Evolutionary conservation across 2,329 filamentous ascomycete species (phyloP).

Genomic region (Tolypocladium paradoxum): DNA sequence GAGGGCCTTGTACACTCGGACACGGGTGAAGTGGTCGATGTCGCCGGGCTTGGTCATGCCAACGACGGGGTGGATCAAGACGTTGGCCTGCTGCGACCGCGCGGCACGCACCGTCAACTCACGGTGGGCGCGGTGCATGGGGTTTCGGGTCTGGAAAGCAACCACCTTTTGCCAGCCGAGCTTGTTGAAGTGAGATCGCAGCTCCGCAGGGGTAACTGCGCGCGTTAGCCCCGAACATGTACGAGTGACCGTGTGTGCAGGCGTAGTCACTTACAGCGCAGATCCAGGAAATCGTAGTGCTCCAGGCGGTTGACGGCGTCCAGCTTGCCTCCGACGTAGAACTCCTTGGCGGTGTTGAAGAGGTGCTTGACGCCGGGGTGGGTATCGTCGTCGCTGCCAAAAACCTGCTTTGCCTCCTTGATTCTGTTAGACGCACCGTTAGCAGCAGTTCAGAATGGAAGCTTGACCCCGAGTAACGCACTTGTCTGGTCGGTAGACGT

Average conservation of each 20-base stretch:
- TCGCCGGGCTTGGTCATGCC: slow-evolving; percentile 98
- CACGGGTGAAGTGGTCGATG: slow-evolving; percentile 98
- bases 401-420: slow-evolving; percentile 87
- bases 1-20: slow-evolving; percentile 95
- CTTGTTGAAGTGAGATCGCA: slow-evolving; percentile 97
- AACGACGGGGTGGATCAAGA: slow-evolving; percentile 97
- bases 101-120: slow-evolving; percentile 96
- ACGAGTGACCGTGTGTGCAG: not conserved
- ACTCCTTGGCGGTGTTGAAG: slow-evolving; percentile 68
- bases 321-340: slow-evolving; percentile 91
- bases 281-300: slow-evolving; percentile 97
- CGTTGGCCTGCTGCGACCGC: slow-evolving; percentile 91
- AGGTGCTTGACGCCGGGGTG: slow-evolving; percentile 92
- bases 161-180: slow-evolving; percentile 97
- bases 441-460: not conserved
- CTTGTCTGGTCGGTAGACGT: slow-evolving; percentile 95
- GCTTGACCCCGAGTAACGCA: slow-evolving; percentile 32
- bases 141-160: slow-evolving; percentile 98
- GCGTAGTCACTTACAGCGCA: slow-evolving; percentile 59
- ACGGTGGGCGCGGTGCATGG: slow-evolving; percentile 97
- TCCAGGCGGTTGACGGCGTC: slow-evolving; percentile 90
- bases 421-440: slow-evolving; percentile 37
- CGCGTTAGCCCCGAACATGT: slow-evolving; percentile 5
- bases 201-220: slow-evolving; percentile 79
- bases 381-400: slow-evolving; percentile 79